Conservation (phyloP, 164 flowering plant species). For the Umbellularia californica region DNA sequence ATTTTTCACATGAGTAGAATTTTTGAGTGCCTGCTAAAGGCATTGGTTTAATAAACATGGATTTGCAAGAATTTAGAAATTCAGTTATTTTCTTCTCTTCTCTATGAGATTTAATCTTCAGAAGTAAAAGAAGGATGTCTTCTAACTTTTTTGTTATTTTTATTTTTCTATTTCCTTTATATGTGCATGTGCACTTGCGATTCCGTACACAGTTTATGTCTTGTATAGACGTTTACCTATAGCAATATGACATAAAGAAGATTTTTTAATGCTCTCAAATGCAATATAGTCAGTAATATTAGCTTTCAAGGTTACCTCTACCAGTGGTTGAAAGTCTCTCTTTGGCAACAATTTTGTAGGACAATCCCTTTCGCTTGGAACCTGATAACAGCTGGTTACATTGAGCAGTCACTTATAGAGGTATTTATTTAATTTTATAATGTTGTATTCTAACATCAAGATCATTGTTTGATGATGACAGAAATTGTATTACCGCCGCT, state of each 20-base stretch:
- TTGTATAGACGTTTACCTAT: background rate
- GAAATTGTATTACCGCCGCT: background rate
- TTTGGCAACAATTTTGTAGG: slow-evolving; percentile 39
- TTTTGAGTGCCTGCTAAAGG: background rate
- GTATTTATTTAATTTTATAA: slow-evolving; percentile 23
- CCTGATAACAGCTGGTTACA: slow-evolving; percentile 85
- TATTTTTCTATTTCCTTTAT: background rate
- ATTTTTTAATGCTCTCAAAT: background rate
- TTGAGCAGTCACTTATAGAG: slow-evolving; percentile 77
- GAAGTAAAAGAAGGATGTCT: too few species aligned
- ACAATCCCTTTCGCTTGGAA: slow-evolving; percentile 98
- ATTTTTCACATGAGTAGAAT: too few species aligned
- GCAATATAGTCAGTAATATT: background rate
- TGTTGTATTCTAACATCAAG: background rate
- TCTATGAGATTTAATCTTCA: too few species aligned
- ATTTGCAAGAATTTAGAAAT: background rate
- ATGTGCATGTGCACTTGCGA: background rate
- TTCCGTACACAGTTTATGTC: background rate
- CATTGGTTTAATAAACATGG: background rate
- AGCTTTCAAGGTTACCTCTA: background rate
- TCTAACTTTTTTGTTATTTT: background rate
- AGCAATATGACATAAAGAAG: background rate
- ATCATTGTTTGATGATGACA: background rate
- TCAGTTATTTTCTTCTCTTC: too few species aligned
- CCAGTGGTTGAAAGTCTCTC: background rate